Evolutionary conservation across 1,139 yeast genomes (phyloP), one percentile per base, ranked within the genome.

Genomic region (Geotrichum aggregatum): DNA sequence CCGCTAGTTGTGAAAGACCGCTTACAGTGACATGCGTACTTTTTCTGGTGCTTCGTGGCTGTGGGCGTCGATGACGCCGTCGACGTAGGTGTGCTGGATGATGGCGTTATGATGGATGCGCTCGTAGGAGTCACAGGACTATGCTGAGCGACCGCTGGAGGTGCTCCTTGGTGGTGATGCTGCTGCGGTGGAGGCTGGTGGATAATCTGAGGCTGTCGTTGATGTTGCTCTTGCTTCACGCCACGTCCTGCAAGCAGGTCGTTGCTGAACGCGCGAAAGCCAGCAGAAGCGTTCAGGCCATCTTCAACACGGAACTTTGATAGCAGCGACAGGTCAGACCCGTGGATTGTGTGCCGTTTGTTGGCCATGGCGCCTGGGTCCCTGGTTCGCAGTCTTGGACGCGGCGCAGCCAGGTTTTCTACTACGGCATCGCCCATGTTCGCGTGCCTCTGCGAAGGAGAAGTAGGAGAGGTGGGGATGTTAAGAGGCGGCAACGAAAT

Each of bases 1-100:
- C 96, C 97, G 3, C 94, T 85, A 0, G 96, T 89, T 2, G 96
- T 88, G 66, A 86, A 86, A 1, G 82, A 75, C 54, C 86, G 74
- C 1, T 74, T 68, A 61, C 95, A 86, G 5, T 81, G 82, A 65
- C 92, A 84, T n/a, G 74, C 72, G 65, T 84, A 84, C 63, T 76
- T 82, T 54, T 62, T 61, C 48, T 30, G 57, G 52, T 49, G 13
- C 22, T 33, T 21, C 2, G 47, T 21, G 34, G 54, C 26, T 22
- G 52, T 13, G 39, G 53, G 31, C 41, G 56, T 8, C 38, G 44
- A 4, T 42, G 58, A 34, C 47, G 44, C 49, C 24, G 55, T 41
- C 11, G 56, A 18, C 19, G 53, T 31, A 21, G 52, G 42, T 18
- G 56, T 24, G n/a, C 49, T n/a, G 31, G 52, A 8, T 13, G 48